Conservation (phyloP, 306 rosid species). For the Glycyrrhiza uralensis region DNA sequence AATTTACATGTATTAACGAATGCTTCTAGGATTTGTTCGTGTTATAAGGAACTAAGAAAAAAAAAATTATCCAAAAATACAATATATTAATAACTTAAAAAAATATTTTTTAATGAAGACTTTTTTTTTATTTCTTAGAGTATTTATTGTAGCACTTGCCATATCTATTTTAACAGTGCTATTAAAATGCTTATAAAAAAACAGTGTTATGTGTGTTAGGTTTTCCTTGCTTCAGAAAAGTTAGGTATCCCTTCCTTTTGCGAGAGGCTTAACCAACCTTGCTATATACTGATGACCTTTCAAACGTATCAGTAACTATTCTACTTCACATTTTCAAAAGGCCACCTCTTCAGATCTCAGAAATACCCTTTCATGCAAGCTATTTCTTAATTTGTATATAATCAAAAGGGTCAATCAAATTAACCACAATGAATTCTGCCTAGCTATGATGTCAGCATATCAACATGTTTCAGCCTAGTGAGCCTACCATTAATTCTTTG, state of each 20-base stretch:
- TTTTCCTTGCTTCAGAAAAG: neutral
- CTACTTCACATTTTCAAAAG: neutral
- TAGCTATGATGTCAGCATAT: neutral
- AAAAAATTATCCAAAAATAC: too few relatives aligned
- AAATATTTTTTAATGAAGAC: too few relatives aligned
- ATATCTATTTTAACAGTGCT: neutral
- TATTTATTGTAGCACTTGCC: too few relatives aligned
- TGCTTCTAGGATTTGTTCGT: too few relatives aligned
- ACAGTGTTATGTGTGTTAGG: too few relatives aligned
- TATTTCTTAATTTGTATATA: neutral
- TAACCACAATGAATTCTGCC: neutral
- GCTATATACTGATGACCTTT: neutral
- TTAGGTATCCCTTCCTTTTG: neutral
- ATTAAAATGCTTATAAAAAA: too few relatives aligned
- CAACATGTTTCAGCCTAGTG: neutral
- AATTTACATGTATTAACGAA: too few relatives aligned
- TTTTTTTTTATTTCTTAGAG: too few relatives aligned
- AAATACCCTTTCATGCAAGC: neutral
- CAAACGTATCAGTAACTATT: neutral
- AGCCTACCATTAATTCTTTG: neutral
- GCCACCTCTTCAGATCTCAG: slow-evolving; percentile 10
- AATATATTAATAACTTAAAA: too few relatives aligned
- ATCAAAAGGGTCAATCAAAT: neutral
- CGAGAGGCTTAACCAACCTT: neutral
- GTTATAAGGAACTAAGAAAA: too few relatives aligned